Percentiles rank a stretch among this genome's conserved stretches.
phyloP scores from a whole-genome alignment of 2,329 filamentous ascomycete species.

The Fonsecaea pedrosoi region DNA sequence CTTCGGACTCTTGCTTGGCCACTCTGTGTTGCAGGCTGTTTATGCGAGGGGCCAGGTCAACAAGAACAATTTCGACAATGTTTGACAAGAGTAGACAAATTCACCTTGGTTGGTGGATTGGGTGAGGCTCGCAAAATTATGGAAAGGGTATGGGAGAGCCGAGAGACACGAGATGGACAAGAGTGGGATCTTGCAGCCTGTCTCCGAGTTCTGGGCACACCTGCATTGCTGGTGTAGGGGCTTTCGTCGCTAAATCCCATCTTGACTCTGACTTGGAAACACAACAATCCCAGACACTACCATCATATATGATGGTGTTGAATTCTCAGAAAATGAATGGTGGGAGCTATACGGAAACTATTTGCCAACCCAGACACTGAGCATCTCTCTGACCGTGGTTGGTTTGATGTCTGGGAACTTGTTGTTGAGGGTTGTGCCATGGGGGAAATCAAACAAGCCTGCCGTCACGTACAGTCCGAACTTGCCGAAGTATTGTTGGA shows the following conservation, averaged over 20 bases:
- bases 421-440: conserved; percentile 34
- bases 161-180: conserved; percentile 1
- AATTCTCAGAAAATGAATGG: background rate
- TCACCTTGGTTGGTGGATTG: conserved; percentile 38
- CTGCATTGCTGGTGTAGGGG: conserved; percentile 24
- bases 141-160: conserved; percentile 44
- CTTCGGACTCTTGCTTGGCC: conserved; percentile 45
- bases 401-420: conserved; percentile 39
- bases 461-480: conserved; percentile 35
- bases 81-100: conserved; percentile 24
- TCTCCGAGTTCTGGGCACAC: conserved; percentile 22
- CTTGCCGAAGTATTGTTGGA: conserved; percentile 37
- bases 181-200: conserved; percentile 22
- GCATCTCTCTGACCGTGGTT: conserved; percentile 37
- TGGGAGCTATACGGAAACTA: background rate
- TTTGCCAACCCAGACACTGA: conserved; percentile 22
- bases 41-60: conserved; percentile 7
- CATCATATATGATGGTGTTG: background rate
- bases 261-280: background rate
- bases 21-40: conserved; percentile 45
- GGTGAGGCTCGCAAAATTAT: conserved; percentile 44
- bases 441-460: conserved; percentile 33
- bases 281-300: background rate
- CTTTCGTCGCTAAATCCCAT: background rate
- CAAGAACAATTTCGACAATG: conserved; percentile 15